Evolutionary conservation across 805 yeast genomes (phyloP), one percentile per base, ranked within the genome.

Genomic region (Candida xyloterini): DNA sequence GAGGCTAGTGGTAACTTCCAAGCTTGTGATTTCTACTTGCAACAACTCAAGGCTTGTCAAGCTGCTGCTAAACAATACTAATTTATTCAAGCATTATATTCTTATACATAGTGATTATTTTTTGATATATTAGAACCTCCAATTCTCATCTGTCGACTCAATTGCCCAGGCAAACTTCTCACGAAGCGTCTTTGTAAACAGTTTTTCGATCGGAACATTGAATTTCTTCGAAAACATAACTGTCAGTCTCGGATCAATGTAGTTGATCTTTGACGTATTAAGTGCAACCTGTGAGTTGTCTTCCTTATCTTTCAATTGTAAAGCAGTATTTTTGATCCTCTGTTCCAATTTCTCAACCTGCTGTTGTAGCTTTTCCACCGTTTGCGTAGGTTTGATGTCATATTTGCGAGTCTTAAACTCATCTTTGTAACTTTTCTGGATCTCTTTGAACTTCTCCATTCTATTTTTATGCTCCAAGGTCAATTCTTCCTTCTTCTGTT

Each of bases 121-220:
- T 18, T 15, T 30, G 22, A 25, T 22, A 15, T 23, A 7, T 30
- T 63, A 90, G 57, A 90, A 90, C 50, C 77, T 73, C 98, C 98
- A 90, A 53, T 86, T 66, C 50, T 78, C 88, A 59, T 84, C 97
- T 3, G 81, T 89, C 38, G 90, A 80, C 61, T 90, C 95, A 38
- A 91, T 83, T 22, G 98, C 98, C 98, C 98, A 91, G 33, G 78
- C 81, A 66, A 91, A 91, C 67, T 91, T 91, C 30, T 90, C 96
- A 46, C 97, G 70, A 39, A 91, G 68, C 0, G 98, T 86, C 66
- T 89, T 90, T 10, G 96, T 84, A 53, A 91, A 89, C 29, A 91
- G 70, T 63, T 86, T 90, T 62, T 91, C 97, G 39, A 91, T 83
- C 7, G 98, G 98, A 15, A 91, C 96, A 39, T 78, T 71, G 58